These are phyloP conservation scores for Aspergillus tubingensis DNA, from an alignment of 2,329 filamentous ascomycete genomes.

Conservation along the genomic window DNA sequence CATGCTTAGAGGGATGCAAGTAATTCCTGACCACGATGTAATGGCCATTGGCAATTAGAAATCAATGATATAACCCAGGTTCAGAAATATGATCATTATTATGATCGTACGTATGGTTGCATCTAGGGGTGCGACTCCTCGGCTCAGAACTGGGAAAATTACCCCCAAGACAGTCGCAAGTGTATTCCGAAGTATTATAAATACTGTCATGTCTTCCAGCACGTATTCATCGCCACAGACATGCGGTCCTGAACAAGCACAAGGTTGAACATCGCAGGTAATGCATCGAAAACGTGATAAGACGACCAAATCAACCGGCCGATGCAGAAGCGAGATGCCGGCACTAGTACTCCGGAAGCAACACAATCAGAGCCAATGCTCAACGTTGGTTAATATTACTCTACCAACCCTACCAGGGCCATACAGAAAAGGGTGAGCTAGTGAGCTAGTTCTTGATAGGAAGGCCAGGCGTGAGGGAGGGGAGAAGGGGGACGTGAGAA, in stretches of 20 bases:
- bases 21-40: neutral
- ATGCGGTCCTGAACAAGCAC: neutral
- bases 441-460: constrained; percentile 15
- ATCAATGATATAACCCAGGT: neutral
- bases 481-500: constrained; percentile 21
- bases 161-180: neutral
- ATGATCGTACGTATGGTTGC: neutral
- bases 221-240: neutral
- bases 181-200: neutral
- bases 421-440: constrained; percentile 12
- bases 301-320: neutral
- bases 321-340: neutral
- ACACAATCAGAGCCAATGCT: neutral
- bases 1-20: neutral
- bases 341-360: neutral
- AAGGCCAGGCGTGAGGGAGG: constrained; percentile 22
- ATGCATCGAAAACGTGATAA: neutral
- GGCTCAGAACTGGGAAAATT: neutral
- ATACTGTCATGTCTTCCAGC: neutral
- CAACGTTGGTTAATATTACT: neutral
- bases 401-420: neutral
- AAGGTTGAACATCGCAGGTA: neutral
- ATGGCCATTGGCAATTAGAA: neutral
- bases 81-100: neutral
- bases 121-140: neutral